Evolutionary conservation across 2,329 filamentous ascomycete genomes (phyloP), one percentile per base, ranked within the genome.

Genomic region (Fusarium odoratissimum): DNA sequence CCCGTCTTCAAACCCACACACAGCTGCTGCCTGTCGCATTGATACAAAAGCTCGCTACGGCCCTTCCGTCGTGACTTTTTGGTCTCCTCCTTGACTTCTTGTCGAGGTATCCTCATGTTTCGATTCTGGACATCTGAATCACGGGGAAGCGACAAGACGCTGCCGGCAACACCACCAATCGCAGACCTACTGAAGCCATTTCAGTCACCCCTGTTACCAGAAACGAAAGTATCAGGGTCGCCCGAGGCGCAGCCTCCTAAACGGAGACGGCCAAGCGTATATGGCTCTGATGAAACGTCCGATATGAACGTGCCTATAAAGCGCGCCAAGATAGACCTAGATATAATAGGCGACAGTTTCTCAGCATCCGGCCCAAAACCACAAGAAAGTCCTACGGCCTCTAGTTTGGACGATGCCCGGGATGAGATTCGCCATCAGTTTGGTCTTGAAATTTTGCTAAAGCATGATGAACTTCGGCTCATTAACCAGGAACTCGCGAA

Each of bases 401-500:
- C 78, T 70, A 78, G 83, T 73, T 70, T 88, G 75, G 84, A 91
- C 41, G 85, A 84, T 64, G 88, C 92, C 71, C 90, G 90, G 79
- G 91, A 95, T 76, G 88, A 89, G 40, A 92, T 98, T 79, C 92
- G 95, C 79, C 91, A 94, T 70, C 93, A 98, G 82, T 92, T 98
- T 81, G 93, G 95, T 78, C 89, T 96, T 74, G 95, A 98, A 84
- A 95, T 98, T 59, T 85, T 98, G 72, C 85, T 97, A 80, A 98
- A 98, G 86, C 96, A 99, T 83, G 91, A 96, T 78, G 96, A 99
- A 84, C 85, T 98, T 67, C 93, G 95, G 64, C 87, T 97, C 75
- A 97, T 98, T 81, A 94, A 98, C 80, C 95, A 97, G 83, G 96
- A 98, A 84, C 88, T 98, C 73, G 95, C 94, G 73, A 98, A 98